Percentiles rank a stretch among this genome's conserved stretches.
Evolutionary conservation across 1,284 basidiomycete genomes (phyloP).

Genomic region (Gymnopus androsaceus): DNA sequence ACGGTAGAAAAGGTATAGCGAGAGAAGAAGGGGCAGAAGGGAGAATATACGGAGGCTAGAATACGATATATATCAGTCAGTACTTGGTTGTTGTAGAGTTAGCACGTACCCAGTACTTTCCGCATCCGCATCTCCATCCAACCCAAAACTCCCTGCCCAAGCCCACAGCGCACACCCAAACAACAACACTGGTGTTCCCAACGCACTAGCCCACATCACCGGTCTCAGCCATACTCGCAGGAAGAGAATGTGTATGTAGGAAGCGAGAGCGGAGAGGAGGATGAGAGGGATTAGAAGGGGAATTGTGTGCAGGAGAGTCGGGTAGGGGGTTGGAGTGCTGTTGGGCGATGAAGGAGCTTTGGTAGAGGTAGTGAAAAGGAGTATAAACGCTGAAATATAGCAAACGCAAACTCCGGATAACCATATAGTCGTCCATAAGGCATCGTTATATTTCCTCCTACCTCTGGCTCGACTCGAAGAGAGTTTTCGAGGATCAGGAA

Average conservation of each 20-base stretch:
- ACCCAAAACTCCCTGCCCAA: constrained; percentile 86
- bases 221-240: constrained; percentile 80
- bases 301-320: constrained; percentile 78
- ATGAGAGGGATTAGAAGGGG: constrained; percentile 83
- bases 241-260: constrained; percentile 78
- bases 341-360: too few species aligned
- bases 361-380: constrained; percentile 55
- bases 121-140: too few species aligned
- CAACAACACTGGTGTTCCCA: constrained; percentile 80
- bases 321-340: constrained; percentile 59
- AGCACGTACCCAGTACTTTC: too few species aligned
- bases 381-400: constrained; percentile 60
- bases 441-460: constrained; percentile 69
- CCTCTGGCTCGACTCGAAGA: constrained; percentile 35
- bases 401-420: constrained; percentile 58
- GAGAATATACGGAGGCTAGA: constrained; percentile 77
- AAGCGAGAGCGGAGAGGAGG: constrained; percentile 67
- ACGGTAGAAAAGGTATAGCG: constrained; percentile 70
- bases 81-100: too few species aligned
- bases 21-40: constrained; percentile 70
- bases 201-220: constrained; percentile 77
- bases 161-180: constrained; percentile 86
- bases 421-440: constrained; percentile 71
- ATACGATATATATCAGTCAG: too few species aligned
- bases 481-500: constrained; percentile 73